Evolutionary conservation across 306 rosid species (phyloP).

Genomic region (Chamaecrista fasciculata): DNA sequence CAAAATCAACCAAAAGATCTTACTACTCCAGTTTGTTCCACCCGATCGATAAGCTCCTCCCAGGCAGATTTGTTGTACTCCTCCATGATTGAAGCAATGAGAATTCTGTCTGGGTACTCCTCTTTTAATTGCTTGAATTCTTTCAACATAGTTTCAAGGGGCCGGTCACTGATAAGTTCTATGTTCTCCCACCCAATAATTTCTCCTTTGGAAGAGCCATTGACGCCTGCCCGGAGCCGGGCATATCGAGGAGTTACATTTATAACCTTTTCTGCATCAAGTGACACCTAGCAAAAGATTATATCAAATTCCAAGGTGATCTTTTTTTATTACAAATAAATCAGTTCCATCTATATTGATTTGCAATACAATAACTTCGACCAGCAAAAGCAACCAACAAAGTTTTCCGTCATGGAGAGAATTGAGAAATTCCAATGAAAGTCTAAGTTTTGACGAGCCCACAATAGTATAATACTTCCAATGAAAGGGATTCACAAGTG

Average conservation of each 20-base stretch:
- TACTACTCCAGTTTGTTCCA: slow-evolving; percentile 96
- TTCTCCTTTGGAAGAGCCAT: slow-evolving; percentile 77
- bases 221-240: slow-evolving; percentile 61
- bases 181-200: slow-evolving; percentile 97
- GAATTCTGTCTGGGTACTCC: slow-evolving; percentile 89
- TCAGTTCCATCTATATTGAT: not conserved
- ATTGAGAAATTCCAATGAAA: not conserved
- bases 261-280: slow-evolving; percentile 87
- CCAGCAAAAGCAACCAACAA: slow-evolving; percentile 15
- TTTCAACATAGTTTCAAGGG: slow-evolving; percentile 86
- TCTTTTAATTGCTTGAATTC: slow-evolving; percentile 82
- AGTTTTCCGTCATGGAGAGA: not conserved
- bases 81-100: slow-evolving; percentile 97
- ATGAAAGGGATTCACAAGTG: not conserved
- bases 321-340: slow-evolving; percentile 15
- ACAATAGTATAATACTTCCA: not conserved
- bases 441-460: not conserved
- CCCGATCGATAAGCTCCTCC: slow-evolving; percentile 94
- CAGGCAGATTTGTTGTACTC: slow-evolving; percentile 90
- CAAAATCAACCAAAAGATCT: slow-evolving; percentile 31
- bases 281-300: slow-evolving; percentile 62
- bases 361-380: not conserved
- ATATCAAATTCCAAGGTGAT: slow-evolving; percentile 9
- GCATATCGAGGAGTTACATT: slow-evolving; percentile 98
- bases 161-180: slow-evolving; percentile 88